Conservation (phyloP, 2,329 filamentous ascomycete genomes). For the Esteya vermicola region DNA sequence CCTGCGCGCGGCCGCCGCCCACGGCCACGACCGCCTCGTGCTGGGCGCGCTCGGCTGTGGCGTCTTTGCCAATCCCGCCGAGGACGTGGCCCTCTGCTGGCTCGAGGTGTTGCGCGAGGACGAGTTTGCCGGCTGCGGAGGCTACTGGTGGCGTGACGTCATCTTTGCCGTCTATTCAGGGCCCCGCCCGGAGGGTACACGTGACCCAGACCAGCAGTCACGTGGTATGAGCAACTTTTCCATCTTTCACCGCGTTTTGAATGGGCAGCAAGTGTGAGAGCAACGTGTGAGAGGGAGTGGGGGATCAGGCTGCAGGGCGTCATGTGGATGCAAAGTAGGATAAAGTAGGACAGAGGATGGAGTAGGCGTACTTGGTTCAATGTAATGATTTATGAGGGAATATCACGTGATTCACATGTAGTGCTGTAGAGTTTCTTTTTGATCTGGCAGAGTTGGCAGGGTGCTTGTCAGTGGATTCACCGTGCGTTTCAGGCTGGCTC, state of each 20-base stretch:
- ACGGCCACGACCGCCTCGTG: slow-evolving; percentile 43
- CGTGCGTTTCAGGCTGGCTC: too few relatives aligned
- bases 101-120: slow-evolving; percentile 41
- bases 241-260: slow-evolving; percentile 30
- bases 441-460: too few relatives aligned
- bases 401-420: too few relatives aligned
- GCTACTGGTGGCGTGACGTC: slow-evolving; percentile 43
- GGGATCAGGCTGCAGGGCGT: too few relatives aligned
- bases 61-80: slow-evolving; percentile 46
- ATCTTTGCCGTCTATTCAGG: slow-evolving; percentile 49
- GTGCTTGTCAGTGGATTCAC: too few relatives aligned
- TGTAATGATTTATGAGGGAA: too few relatives aligned
- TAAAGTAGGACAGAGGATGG: too few relatives aligned
- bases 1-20: slow-evolving; percentile 42
- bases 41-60: slow-evolving; percentile 59
- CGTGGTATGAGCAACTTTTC: slow-evolving; percentile 40
- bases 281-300: neutral
- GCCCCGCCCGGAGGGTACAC: slow-evolving; percentile 8
- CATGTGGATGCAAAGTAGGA: too few relatives aligned
- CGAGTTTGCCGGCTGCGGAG: slow-evolving; percentile 46
- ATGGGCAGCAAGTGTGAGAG: slow-evolving; percentile 18
- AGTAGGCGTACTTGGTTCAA: too few relatives aligned
- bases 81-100: slow-evolving; percentile 50
- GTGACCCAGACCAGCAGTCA: too few relatives aligned
- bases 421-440: too few relatives aligned